A percentile compares a stretch with the other conserved stretches of the same genome.
phyloP scores from a whole-genome alignment of 352 stramenopile genomes.

The Phytophthora lateralis region DNA sequence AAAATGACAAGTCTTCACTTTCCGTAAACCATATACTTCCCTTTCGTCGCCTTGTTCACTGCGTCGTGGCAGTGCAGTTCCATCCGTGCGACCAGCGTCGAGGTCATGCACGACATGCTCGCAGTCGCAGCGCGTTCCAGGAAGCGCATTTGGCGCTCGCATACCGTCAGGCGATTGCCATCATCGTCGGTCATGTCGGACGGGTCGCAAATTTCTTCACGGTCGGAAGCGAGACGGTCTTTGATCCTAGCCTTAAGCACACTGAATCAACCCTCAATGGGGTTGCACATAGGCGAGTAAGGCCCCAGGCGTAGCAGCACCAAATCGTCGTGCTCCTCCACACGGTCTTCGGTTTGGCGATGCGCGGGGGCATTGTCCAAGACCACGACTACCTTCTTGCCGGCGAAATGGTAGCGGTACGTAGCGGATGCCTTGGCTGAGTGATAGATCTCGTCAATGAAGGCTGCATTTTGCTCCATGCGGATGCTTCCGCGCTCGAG shows the following conservation, averaged over 20 bases:
- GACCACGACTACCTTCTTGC: slow-evolving; percentile 5
- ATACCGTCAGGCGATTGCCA: not conserved
- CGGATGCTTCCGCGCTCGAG: not conserved
- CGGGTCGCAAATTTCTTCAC: slow-evolving; percentile 1
- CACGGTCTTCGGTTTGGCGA: not conserved
- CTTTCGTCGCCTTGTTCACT: not conserved
- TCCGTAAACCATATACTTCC: no score
- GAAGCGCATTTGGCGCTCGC: slow-evolving; percentile 1
- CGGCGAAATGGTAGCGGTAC: not conserved
- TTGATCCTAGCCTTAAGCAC: not conserved
- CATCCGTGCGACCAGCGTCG: not conserved
- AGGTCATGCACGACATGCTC: not conserved
- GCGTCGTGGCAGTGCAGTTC: not conserved
- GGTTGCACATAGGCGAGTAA: not conserved
- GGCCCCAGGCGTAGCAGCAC: not conserved
- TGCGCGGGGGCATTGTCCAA: slow-evolving; percentile 5
- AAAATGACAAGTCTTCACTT: no score
- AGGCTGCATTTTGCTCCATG: slow-evolving; percentile 1
- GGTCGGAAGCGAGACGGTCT: not conserved
- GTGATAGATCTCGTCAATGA: slow-evolving; percentile 9
- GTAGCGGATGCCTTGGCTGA: not conserved
- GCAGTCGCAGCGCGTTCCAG: not conserved
- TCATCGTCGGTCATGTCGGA: not conserved
- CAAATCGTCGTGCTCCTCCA: not conserved
- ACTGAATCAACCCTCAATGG: not conserved